A percentile compares a stretch with the other conserved stretches of the same genome.
phyloP scores from a whole-genome alignment of 1,284 basidiomycete genomes.

The Cryptococcus neoformans region DNA sequence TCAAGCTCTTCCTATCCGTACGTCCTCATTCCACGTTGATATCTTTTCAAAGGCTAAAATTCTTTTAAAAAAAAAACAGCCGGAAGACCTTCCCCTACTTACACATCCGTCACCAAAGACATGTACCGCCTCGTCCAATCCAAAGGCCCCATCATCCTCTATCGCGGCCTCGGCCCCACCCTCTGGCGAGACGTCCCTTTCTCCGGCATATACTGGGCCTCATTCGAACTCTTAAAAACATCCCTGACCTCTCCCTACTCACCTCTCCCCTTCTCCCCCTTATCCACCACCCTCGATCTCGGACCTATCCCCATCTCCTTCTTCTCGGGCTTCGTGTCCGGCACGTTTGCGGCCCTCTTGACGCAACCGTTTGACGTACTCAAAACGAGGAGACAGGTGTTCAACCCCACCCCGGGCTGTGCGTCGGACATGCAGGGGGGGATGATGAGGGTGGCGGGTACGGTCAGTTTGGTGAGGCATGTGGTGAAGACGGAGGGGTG shows the following conservation, averaged over 20 bases:
- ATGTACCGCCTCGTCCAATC: constrained; percentile 55
- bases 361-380: constrained; percentile 97
- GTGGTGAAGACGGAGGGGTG: constrained; percentile 77
- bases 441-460: neutral
- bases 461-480: constrained; percentile 51
- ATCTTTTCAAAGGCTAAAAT: too few relatives aligned
- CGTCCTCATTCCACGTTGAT: constrained; percentile 9
- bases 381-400: constrained; percentile 83
- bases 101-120: constrained; percentile 45
- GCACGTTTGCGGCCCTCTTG: constrained; percentile 69
- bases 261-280: constrained; percentile 17
- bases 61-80: constrained; percentile 7
- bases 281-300: constrained; percentile 4
- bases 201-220: constrained; percentile 61
- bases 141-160: constrained; percentile 70
- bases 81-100: constrained; percentile 64
- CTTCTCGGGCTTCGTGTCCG: constrained; percentile 44
- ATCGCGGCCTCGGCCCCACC: constrained; percentile 87
- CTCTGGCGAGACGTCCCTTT: constrained; percentile 98
- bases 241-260: constrained; percentile 31
- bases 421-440: constrained; percentile 39
- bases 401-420: constrained; percentile 60
- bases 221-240: constrained; percentile 46
- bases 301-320: constrained; percentile 40
- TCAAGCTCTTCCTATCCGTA: constrained; percentile 66